Conservation (phyloP, 768 basidiomycete species). For the Lactarius quietus region DNA sequence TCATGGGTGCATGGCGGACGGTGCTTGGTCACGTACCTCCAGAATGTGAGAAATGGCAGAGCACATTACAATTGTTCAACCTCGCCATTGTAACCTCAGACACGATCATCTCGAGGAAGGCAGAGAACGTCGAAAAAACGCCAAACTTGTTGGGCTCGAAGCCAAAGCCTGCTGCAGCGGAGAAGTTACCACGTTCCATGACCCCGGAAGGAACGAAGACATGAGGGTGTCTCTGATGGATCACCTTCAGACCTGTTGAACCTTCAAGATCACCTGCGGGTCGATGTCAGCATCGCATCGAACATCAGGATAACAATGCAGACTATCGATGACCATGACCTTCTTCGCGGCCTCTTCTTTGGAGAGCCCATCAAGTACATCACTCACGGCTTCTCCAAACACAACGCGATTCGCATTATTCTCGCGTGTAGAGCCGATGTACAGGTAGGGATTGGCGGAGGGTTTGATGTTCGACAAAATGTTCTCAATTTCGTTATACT, state of each 20-base stretch:
- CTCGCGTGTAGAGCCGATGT: constrained; percentile 69
- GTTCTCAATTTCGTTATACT: constrained; percentile 36
- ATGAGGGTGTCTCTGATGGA: constrained; percentile 88
- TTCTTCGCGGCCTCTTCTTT: constrained; percentile 75
- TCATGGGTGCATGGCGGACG: not conserved
- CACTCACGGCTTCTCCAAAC: constrained; percentile 82
- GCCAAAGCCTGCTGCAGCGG: constrained; percentile 83
- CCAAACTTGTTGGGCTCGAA: constrained; percentile 80
- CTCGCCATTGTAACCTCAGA: constrained; percentile 93
- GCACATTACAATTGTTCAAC: constrained; percentile 82
- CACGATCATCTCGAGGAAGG: constrained; percentile 88
- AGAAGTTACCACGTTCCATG: constrained; percentile 83
- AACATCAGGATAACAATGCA: constrained; percentile 27
- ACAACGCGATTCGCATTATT: constrained; percentile 75
- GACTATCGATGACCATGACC: constrained; percentile 87
- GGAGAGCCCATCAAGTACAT: constrained; percentile 67
- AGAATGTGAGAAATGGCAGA: constrained; percentile 87
- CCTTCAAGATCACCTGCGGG: constrained; percentile 74
- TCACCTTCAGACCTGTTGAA: constrained; percentile 83
- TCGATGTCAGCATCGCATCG: constrained; percentile 17
- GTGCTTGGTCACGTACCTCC: constrained; percentile 48
- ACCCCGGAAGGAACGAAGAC: constrained; percentile 80
- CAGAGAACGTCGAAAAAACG: constrained; percentile 87
- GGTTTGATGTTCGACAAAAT: constrained; percentile 68
- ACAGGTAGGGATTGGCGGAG: constrained; percentile 50